These are phyloP conservation scores for Hypomyces rosellus DNA, from an alignment of 2,329 filamentous ascomycete species.

Conservation along the genomic window DNA sequence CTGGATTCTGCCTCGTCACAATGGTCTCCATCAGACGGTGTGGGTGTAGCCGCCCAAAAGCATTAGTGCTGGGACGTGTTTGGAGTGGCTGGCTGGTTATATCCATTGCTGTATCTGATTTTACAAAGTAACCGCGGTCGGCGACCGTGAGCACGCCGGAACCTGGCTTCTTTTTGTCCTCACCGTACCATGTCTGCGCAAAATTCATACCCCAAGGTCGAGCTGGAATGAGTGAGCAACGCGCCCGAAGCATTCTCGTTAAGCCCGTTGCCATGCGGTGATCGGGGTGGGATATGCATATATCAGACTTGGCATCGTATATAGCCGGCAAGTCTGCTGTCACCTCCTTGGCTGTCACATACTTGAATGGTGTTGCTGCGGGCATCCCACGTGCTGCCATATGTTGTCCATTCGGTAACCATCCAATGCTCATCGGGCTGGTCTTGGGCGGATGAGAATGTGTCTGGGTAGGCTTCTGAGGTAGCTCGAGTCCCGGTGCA, in stretches of 20 bases:
- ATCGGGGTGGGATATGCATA: slow-evolving; percentile 61
- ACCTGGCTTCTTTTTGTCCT: slow-evolving; percentile 15
- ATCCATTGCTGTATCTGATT: neutral
- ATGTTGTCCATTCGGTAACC: slow-evolving; percentile 50
- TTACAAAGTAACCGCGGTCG: slow-evolving; percentile 35
- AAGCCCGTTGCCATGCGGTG: slow-evolving; percentile 49
- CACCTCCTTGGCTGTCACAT: slow-evolving; percentile 46
- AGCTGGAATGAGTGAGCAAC: slow-evolving; percentile 54
- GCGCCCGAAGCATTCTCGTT: slow-evolving; percentile 31
- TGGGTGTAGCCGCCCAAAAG: slow-evolving; percentile 49
- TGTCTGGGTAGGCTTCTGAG: slow-evolving; percentile 50
- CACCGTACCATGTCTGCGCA: slow-evolving; percentile 36
- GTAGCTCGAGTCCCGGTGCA: slow-evolving; percentile 56
- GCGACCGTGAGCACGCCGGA: slow-evolving; percentile 29
- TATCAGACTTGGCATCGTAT: slow-evolving; percentile 52
- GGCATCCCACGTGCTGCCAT: slow-evolving; percentile 46
- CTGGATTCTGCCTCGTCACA: slow-evolving; percentile 44
- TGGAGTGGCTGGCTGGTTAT: slow-evolving; percentile 13
- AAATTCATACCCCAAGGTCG: slow-evolving; percentile 51
- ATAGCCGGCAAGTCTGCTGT: slow-evolving; percentile 57
- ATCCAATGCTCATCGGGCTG: slow-evolving; percentile 42
- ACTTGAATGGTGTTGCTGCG: slow-evolving; percentile 52
- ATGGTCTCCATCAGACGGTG: slow-evolving; percentile 55
- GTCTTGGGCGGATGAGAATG: slow-evolving; percentile 51
- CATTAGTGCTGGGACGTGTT: slow-evolving; percentile 32